Evolutionary conservation across 1,284 basidiomycete species (phyloP), one percentile per base, ranked within the genome.

Genomic region (Coniferiporia weirii): DNA sequence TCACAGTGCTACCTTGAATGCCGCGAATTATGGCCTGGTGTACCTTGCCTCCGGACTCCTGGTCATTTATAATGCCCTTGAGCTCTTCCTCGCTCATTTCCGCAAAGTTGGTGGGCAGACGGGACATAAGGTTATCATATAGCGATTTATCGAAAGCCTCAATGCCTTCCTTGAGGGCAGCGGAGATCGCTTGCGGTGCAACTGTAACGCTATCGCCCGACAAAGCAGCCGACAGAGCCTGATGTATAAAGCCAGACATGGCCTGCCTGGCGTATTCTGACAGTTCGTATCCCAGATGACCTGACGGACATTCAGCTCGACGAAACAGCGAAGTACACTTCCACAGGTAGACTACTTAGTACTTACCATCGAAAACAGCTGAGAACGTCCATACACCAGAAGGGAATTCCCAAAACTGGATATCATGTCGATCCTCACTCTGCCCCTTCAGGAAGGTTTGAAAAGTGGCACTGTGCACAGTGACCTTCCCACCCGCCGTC

Each of bases 1-100:
- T 76, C 4, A 82, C 85, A 2, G 87, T 89, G 1, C 84, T 87
- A 15, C 86, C 86, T 63, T 86, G 83, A 83, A 89, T 86, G 67
- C 84, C 86, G 46, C 86, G 72, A 52, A 81, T 71, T 13, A 81
- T 81, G 67, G 84, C 85, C 57, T 80, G 73, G 73, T 84, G 84
- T 66, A 85, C 86, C 22, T 70, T 73, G 3, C 84, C 84, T 3
- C 79, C 82, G 12, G 68, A 67, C 48, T 79, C 75, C 59, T 83
- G 80, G 67, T 88, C 84, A 59, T 88, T 84, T 66, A 87, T 80
- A 45, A 83, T 77, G 15, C 69, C 65, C 56, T 78, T 74, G 38
- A 87, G 82, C 57, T 82, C 69, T 17, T 76, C 73, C 64, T 85
- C 82, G 1, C 80, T 70, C 35, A 83, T 71, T 13, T 75, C 73